These are phyloP conservation scores for Psidium friedrichsthalianum DNA, from an alignment of 345 rosid genomes.

Conservation along the genomic window DNA sequence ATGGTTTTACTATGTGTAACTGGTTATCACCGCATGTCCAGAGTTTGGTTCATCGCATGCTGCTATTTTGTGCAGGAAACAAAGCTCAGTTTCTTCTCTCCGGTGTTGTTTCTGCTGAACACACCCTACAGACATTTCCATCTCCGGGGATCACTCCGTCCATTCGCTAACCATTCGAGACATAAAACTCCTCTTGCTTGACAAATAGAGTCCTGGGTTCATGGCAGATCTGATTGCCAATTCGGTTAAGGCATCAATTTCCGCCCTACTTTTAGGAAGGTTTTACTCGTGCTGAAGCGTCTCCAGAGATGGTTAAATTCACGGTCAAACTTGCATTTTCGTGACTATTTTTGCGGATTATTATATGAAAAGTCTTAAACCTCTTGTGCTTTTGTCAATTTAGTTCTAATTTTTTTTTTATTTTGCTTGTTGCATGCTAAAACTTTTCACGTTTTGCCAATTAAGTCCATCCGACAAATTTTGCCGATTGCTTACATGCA, in stretches of 20 bases:
- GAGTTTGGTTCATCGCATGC: neutral
- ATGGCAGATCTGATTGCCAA: neutral
- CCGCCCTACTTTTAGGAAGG: neutral
- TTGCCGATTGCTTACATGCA: too few species aligned
- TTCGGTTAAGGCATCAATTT: neutral
- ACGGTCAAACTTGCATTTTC: neutral
- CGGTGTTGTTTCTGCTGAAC: neutral
- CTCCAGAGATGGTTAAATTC: neutral
- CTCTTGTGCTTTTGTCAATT: too few species aligned
- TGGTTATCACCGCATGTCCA: neutral
- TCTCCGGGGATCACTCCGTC: neutral
- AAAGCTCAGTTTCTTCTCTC: neutral
- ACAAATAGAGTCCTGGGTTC: neutral
- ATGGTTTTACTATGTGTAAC: neutral
- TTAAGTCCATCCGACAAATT: too few species aligned
- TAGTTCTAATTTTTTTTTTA: too few species aligned
- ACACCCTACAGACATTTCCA: neutral
- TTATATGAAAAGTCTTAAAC: too few species aligned
- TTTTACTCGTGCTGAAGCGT: neutral
- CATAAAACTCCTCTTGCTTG: neutral
- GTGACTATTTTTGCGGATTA: neutral
- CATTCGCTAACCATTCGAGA: neutral
- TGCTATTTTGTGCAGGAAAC: too few species aligned
- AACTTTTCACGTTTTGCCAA: too few species aligned
- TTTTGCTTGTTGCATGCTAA: too few species aligned